Evolutionary conservation across 139 green algal species (phyloP).

Genomic region (Trebouxia sp.): DNA sequence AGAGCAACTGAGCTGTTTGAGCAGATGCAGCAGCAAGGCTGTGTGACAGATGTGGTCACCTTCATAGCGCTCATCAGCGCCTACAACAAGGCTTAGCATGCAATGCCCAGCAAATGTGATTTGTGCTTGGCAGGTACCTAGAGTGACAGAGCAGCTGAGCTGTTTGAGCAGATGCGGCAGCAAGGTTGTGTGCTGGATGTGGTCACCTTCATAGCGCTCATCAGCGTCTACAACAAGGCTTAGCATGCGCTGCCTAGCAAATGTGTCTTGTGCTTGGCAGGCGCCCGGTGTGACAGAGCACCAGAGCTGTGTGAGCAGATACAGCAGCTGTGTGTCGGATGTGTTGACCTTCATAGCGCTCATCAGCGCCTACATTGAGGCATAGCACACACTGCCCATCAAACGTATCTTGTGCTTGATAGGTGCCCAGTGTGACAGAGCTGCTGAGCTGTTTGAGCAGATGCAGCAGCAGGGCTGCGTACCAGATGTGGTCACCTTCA

Average conservation of each 20-base stretch:
- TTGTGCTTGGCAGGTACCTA: slow-evolving; percentile 55
- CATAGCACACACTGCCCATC: too few relatives aligned
- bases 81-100: slow-evolving; percentile 67
- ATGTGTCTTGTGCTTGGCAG: too few relatives aligned
- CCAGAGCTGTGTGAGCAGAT: slow-evolving; percentile 77
- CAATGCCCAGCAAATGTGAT: too few relatives aligned
- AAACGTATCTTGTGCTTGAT: too few relatives aligned
- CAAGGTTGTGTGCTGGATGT: slow-evolving; percentile 77
- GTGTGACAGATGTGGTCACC: slow-evolving; percentile 81
- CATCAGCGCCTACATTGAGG: slow-evolving; percentile 73
- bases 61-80: slow-evolving; percentile 83
- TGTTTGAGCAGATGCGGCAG: slow-evolving; percentile 76
- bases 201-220: slow-evolving; percentile 85
- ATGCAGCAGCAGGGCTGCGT: slow-evolving; percentile 72
- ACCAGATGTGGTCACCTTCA: slow-evolving; percentile 89
- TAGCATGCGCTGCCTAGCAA: too few relatives aligned
- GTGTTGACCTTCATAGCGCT: slow-evolving; percentile 85
- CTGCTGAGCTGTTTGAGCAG: slow-evolving; percentile 72
- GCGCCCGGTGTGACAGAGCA: slow-evolving; percentile 74
- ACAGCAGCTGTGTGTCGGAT: slow-evolving; percentile 70
- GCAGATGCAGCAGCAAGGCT: slow-evolving; percentile 68
- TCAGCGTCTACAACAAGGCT: slow-evolving; percentile 70
- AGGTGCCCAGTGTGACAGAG: slow-evolving; percentile 77
- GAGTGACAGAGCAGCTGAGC: slow-evolving; percentile 72
- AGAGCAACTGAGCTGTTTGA: slow-evolving; percentile 73